phyloP scores from a whole-genome alignment of 768 basidiomycete genomes.

The Rhodosporidiobolus sp. region DNA sequence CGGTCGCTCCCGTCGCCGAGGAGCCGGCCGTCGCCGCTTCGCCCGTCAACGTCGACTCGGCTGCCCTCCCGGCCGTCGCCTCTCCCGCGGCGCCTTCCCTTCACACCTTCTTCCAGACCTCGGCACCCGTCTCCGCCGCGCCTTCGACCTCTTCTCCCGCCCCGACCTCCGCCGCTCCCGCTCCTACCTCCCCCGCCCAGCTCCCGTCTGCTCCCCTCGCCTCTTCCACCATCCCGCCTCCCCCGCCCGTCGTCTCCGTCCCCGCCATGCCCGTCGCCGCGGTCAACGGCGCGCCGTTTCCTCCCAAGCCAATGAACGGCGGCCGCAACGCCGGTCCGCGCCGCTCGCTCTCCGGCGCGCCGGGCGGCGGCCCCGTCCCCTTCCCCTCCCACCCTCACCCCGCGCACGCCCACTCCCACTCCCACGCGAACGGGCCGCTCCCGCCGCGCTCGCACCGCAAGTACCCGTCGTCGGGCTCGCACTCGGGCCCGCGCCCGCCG shows the following conservation, averaged over 20 bases:
- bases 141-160: constrained; percentile 5
- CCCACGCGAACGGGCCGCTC: too few relatives aligned
- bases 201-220: neutral
- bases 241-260: neutral
- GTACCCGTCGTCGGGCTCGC: neutral
- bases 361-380: neutral
- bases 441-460: constrained; percentile 6
- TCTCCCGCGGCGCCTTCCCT: constrained; percentile 23
- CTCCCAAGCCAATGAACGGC: too few relatives aligned
- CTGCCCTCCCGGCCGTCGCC: neutral
- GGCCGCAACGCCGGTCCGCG: neutral
- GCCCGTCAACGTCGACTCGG: neutral
- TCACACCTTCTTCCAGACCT: constrained; percentile 39
- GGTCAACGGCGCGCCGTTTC: too few relatives aligned
- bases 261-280: neutral
- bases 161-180: neutral
- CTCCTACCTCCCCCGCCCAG: neutral
- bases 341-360: constrained; percentile 3
- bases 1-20: too few relatives aligned
- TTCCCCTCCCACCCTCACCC: neutral
- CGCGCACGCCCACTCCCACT: neutral
- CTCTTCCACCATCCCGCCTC: neutral
- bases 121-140: neutral
- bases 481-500: constrained; percentile 27
- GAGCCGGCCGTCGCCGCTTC: neutral